Conservation (phyloP, 1,139 yeast species). For the Lodderomyces orthopsilosis region DNA sequence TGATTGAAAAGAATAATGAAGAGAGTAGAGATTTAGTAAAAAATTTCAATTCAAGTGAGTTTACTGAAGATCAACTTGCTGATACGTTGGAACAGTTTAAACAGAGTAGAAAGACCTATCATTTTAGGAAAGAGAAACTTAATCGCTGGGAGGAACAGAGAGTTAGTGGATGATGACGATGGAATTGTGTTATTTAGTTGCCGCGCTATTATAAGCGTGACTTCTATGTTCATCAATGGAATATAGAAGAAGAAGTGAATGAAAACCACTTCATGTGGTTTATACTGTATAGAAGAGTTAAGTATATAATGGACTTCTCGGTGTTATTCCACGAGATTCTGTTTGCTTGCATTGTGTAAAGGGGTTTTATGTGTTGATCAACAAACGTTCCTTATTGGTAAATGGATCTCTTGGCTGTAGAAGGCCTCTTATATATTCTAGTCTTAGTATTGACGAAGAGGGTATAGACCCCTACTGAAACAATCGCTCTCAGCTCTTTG, state of each 20-base stretch:
- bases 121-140: constrained; percentile 55
- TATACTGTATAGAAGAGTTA: not conserved
- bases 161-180: constrained; percentile 44
- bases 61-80: constrained; percentile 17
- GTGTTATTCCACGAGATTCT: not conserved
- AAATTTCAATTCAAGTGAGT: constrained; percentile 2
- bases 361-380: too few relatives aligned
- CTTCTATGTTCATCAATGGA: not conserved
- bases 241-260: not conserved
- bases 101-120: constrained; percentile 46
- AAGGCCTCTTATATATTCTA: too few relatives aligned
- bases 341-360: not conserved
- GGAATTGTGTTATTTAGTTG: not conserved
- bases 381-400: too few relatives aligned
- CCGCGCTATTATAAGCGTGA: not conserved
- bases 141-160: constrained; percentile 67
- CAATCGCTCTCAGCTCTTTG: too few relatives aligned
- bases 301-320: not conserved
- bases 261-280: not conserved
- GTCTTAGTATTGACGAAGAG: too few relatives aligned
- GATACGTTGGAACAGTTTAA: constrained; percentile 46
- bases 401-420: too few relatives aligned
- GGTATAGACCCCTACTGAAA: too few relatives aligned
- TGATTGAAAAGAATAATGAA: constrained; percentile 24
- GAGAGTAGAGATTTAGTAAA: constrained; percentile 22